Evolutionary conservation across 1,284 basidiomycete genomes (phyloP).

Genomic region (Chondrostereum purpureum): DNA sequence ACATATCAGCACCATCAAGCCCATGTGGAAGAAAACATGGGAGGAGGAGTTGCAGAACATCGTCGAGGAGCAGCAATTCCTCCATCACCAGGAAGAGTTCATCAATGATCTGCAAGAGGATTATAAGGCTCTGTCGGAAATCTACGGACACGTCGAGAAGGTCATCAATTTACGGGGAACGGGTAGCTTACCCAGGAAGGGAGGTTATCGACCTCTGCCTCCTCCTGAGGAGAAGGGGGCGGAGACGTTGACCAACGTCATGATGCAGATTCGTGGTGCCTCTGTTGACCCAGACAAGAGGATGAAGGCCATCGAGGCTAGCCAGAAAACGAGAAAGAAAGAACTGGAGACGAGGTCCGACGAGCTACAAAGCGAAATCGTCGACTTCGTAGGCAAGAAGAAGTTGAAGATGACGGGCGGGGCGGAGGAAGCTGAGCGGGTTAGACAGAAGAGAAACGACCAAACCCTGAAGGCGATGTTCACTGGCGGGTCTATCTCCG

Average conservation of each 20-base stretch:
- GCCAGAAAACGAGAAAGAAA: constrained; percentile 70
- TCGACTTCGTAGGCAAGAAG: constrained; percentile 76
- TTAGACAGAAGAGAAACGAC: constrained; percentile 79
- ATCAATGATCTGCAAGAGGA: constrained; percentile 86
- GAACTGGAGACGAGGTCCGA: constrained; percentile 65
- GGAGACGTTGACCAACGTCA: constrained; percentile 62
- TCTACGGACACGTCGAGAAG: constrained; percentile 84
- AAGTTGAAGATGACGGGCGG: constrained; percentile 93
- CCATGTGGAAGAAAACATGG: constrained; percentile 99
- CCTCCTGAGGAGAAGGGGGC: constrained; percentile 59
- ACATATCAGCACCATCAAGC: constrained; percentile 86
- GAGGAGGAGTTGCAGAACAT: constrained; percentile 93
- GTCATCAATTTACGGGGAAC: constrained; percentile 70
- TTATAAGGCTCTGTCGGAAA: constrained; percentile 79
- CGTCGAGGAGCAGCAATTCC: constrained; percentile 94
- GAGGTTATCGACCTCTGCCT: constrained; percentile 26
- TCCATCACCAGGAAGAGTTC: constrained; percentile 89
- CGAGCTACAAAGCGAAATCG: constrained; percentile 78
- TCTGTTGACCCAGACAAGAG: constrained; percentile 77
- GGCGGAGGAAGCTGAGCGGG: constrained; percentile 83
- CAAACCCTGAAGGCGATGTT: constrained; percentile 86
- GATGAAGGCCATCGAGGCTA: constrained; percentile 86
- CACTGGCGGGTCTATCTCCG: constrained; percentile 24
- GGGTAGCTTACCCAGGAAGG: constrained; percentile 38
- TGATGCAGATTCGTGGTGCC: constrained; percentile 83